phyloP scores from a whole-genome alignment of 306 rosid species.

The Rosa rugosa region DNA sequence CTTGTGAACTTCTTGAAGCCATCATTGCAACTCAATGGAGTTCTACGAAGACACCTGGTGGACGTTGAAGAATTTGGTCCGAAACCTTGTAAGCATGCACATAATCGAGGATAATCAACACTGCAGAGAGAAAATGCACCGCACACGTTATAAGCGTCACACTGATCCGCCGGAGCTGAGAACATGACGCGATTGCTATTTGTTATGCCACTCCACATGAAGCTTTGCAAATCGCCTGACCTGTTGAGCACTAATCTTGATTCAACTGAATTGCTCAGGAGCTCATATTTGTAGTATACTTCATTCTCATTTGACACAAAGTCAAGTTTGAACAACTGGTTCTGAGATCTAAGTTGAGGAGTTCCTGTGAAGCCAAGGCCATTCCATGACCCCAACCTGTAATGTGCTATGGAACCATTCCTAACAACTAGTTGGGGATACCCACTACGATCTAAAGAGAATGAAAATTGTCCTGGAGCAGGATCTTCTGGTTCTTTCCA shows the following conservation, averaged over 20 bases:
- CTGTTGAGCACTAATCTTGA: conserved; percentile 47
- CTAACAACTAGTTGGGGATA: conserved; percentile 37
- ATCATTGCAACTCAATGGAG: conserved; percentile 35
- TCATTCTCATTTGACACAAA: conserved; percentile 38
- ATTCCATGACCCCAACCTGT: conserved; percentile 53
- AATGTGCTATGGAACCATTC: conserved; percentile 32
- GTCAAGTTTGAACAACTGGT: not conserved
- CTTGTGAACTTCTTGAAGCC: conserved; percentile 31
- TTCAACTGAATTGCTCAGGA: conserved; percentile 22
- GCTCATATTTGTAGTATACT: conserved; percentile 39
- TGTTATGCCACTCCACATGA: conserved; percentile 31
- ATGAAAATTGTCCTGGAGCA: conserved; percentile 40
- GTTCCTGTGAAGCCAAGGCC: conserved; percentile 33
- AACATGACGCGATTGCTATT: not conserved
- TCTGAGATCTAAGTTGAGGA: not conserved
- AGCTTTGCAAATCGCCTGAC: conserved; percentile 20
- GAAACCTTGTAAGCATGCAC: conserved; percentile 52
- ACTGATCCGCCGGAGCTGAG: conserved; percentile 31
- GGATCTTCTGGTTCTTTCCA: conserved; percentile 52
- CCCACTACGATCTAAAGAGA: not conserved
- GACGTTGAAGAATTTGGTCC: conserved; percentile 27
- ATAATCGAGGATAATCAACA: conserved; percentile 28
- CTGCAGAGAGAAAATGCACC: conserved; percentile 39
- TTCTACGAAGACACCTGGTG: conserved; percentile 36
- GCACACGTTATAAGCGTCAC: conserved; percentile 46